Conservation (phyloP, 306 rosid genomes). For the barrel medic (Medicago truncatula) region DNA sequence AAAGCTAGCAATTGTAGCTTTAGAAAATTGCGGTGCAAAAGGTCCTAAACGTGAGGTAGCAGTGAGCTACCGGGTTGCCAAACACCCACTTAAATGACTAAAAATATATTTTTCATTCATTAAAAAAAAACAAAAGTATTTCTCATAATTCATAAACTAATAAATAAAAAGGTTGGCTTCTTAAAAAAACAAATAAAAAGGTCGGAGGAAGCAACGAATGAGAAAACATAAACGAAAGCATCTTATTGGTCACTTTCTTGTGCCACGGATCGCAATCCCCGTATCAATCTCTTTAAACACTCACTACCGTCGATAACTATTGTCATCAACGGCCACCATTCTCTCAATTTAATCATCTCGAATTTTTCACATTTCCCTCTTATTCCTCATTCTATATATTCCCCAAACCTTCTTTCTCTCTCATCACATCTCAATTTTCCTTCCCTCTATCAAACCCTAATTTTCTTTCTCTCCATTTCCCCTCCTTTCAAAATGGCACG, state of each 20-base stretch:
- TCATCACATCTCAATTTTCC: background rate
- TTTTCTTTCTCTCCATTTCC: background rate
- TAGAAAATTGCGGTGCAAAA: no score
- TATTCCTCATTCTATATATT: background rate
- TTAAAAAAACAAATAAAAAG: no score
- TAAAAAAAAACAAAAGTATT: no score
- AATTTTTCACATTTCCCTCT: background rate
- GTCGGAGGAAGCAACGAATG: background rate
- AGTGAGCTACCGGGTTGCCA: no score
- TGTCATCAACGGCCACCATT: background rate
- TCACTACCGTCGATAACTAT: background rate
- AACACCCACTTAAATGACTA: no score
- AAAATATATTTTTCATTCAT: no score
- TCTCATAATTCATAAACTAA: no score
- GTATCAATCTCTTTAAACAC: background rate
- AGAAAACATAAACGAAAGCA: background rate
- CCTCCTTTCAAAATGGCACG: slow-evolving; percentile 29
- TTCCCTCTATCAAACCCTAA: background rate
- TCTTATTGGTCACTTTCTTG: background rate
- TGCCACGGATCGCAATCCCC: background rate
- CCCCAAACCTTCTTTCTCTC: background rate
- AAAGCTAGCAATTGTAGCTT: no score
- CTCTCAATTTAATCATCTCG: background rate
- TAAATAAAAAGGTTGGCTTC: no score
- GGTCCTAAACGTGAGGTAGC: no score